Base-by-base conservation (phyloP, 208 protist species). In the Trypanosoma congolense region DNA sequence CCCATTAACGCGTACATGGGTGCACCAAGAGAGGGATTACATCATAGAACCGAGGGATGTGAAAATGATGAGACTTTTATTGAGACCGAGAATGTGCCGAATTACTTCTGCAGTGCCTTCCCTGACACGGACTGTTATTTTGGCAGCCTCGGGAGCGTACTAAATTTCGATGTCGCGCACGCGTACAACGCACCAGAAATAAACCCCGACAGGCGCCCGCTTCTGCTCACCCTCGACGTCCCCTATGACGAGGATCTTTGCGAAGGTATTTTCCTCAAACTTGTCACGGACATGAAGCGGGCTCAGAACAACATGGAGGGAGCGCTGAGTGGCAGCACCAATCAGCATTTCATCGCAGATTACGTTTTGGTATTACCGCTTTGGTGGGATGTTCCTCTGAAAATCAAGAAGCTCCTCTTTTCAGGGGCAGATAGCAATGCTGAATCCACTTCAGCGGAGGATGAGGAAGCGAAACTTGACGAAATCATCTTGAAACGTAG, bases 1-100 rank as follows among this genome's bases (percentile, higher is more conserved):
- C 87, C 87, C 26, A 93, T 93, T 53, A 93, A 93, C 60, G 87
- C 87, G 8, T 93, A 93, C 64, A 90, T 90, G 82, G 81, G 73
- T 9, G 19, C 59, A 19, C 77, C 82, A 6, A 40, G 30, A 18
- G 19, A 25, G 16, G 73, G 64, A 19, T 49, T 12, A 2, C 59
- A 63, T 25, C 19, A 30, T 47, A 35, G 16, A n/a, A 52, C 29
- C 28, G 31, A 48, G 22, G 30, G 26, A 18, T 28, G 21, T 36
- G 14, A 48, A 6, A 35, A 6, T 1, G 48, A 36, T n/a, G 26
- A 33, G n/a, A 57, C 50, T 12, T 61, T 55, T 14, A 21, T 65
- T n/a, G 57, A 64, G 26, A 63, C 57, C 24, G 44, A 72, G 41
- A 73, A 84, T 50, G 21, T 70, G 48, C 80, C 87, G 0, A 90